Conservation (phyloP, 306 rosid genomes). For the Gleditsia sinensis region DNA sequence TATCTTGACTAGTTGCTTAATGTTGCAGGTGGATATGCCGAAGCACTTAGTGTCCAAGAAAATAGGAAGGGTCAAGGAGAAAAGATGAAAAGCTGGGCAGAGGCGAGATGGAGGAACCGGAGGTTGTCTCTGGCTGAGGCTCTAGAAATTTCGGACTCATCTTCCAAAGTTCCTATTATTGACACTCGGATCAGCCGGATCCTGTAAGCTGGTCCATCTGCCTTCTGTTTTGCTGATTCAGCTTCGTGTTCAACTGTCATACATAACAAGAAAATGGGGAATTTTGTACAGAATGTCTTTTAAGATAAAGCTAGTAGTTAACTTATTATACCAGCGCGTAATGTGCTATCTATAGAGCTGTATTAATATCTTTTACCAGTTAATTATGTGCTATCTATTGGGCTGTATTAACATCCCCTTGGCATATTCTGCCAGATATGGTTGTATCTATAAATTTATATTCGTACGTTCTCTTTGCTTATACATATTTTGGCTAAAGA, state of each 20-base stretch:
- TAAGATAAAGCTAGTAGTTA: not conserved
- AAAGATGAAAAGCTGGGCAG: slow-evolving; percentile 61
- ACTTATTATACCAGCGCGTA: not conserved
- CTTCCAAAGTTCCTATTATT: slow-evolving; percentile 46
- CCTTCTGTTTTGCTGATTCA: not conserved
- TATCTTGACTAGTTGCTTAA: slow-evolving; percentile 22
- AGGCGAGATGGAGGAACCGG: slow-evolving; percentile 61
- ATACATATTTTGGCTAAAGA: not conserved
- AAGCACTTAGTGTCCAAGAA: slow-evolving; percentile 71
- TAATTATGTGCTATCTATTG: not conserved
- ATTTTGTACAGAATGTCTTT: not conserved
- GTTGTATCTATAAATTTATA: not conserved
- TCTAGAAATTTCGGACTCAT: slow-evolving; percentile 53
- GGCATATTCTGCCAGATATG: not conserved
- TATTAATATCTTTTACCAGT: too few relatives aligned
- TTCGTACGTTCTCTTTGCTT: not conserved
- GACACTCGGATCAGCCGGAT: slow-evolving; percentile 77
- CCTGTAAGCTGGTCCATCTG: slow-evolving; percentile 42
- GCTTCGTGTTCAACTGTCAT: slow-evolving; percentile 10
- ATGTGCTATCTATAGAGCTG: not conserved
- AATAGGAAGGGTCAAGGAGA: slow-evolving; percentile 78
- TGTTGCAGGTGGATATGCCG: slow-evolving; percentile 74
- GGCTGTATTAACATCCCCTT: not conserved
- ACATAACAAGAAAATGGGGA: not conserved
- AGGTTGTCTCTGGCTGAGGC: slow-evolving; percentile 74